Percentiles rank a stretch among this genome's conserved stretches.
Evolutionary conservation across 192 early-diverging fungal species (phyloP).

Genomic region (Dissophora ornata): DNA sequence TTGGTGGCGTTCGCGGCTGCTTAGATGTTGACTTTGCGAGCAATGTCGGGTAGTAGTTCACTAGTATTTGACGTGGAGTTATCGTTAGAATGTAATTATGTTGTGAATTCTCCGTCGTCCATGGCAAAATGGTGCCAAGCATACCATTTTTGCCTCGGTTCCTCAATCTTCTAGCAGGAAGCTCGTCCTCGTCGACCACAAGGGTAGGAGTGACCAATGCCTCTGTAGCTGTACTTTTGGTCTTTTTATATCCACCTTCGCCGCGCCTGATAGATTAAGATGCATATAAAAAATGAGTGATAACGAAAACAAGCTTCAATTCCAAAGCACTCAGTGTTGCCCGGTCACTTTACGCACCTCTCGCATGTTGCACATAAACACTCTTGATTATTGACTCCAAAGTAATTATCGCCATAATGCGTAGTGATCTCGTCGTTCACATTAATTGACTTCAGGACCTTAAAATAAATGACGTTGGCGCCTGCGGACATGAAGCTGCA

Average conservation of each 20-base stretch:
- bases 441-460: conserved; percentile 57
- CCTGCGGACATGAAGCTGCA: conserved; percentile 61
- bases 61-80: conserved; percentile 1
- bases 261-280: not conserved
- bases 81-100: not conserved
- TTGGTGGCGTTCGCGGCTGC: conserved; percentile 7
- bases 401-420: conserved; percentile 70
- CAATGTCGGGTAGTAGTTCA: conserved; percentile 30
- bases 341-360: conserved; percentile 34
- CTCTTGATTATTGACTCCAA: conserved; percentile 69
- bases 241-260: conserved; percentile 20
- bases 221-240: not conserved
- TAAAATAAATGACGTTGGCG: conserved; percentile 66
- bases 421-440: conserved; percentile 70
- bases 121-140: too few species aligned
- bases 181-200: not conserved
- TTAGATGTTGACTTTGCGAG: conserved; percentile 3
- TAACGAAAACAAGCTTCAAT: not conserved
- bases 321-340: too few species aligned
- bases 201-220: not conserved
- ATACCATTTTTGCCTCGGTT: conserved; percentile 5
- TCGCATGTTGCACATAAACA: conserved; percentile 72
- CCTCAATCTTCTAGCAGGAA: conserved; percentile 3
- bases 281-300: not conserved
- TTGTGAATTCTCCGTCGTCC: too few species aligned